phyloP scores from a whole-genome alignment of 495 filamentous ascomycete species.

The Lasiosphaeria hispida region DNA sequence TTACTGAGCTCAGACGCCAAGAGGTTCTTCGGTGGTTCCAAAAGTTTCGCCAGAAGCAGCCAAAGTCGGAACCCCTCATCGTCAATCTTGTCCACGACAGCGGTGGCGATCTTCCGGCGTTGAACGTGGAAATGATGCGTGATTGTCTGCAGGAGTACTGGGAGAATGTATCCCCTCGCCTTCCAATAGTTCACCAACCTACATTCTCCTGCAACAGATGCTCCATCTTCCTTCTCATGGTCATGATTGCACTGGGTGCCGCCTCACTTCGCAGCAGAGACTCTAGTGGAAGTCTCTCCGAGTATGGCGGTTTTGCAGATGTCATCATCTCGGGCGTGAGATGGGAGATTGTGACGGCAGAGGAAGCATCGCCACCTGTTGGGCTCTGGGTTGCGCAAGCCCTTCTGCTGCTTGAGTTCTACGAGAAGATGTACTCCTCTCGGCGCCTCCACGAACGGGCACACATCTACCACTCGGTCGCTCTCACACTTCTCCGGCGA shows the following conservation, averaged over 20 bases:
- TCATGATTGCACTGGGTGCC: constrained; percentile 90
- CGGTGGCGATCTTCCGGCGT: constrained; percentile 64
- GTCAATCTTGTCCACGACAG: constrained; percentile 69
- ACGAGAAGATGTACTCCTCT: constrained; percentile 95
- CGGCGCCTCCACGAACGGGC: constrained; percentile 86
- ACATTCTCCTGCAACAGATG: constrained; percentile 85
- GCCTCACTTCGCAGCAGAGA: constrained; percentile 77
- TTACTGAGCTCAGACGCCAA: constrained; percentile 81
- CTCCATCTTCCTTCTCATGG: constrained; percentile 74
- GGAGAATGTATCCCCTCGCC: constrained; percentile 86
- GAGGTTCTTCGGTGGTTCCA: constrained; percentile 76
- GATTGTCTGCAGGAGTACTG: constrained; percentile 91
- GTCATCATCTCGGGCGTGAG: constrained; percentile 82
- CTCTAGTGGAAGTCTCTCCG: constrained; percentile 61
- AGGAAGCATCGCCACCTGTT: constrained; percentile 83
- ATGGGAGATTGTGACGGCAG: constrained; percentile 82
- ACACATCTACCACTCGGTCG: constrained; percentile 95
- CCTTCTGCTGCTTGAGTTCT: constrained; percentile 82
- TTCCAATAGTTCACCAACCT: constrained; percentile 90
- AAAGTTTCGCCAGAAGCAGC: constrained; percentile 72
- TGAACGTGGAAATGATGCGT: constrained; percentile 86
- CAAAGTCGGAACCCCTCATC: constrained; percentile 66
- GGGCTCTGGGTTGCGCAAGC: constrained; percentile 95
- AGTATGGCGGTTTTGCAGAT: constrained; percentile 73
- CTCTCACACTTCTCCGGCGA: constrained; percentile 85